Conservation (phyloP, 139 green algal species). For the Closterium sp. region DNA sequence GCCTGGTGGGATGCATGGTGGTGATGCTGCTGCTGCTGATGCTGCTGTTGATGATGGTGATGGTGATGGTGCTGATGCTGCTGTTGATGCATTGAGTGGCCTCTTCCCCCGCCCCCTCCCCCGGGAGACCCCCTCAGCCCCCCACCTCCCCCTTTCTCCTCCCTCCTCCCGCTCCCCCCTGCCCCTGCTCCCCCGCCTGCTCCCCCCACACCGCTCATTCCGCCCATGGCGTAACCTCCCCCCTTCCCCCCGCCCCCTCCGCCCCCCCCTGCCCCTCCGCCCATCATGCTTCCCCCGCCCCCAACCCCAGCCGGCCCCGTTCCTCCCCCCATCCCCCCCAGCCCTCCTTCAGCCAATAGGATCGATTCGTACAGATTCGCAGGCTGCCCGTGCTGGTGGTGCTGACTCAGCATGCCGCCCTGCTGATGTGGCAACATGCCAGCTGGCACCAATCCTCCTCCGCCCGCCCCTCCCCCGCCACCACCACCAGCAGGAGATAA, state of each 20-base stretch:
- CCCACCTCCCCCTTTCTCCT: neutral
- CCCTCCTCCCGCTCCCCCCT: neutral
- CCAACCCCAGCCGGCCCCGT: neutral
- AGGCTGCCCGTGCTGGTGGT: neutral
- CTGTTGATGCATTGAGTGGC: neutral
- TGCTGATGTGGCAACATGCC: neutral
- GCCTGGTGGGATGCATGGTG: conserved; percentile 5
- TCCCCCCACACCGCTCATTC: neutral
- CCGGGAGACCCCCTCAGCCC: neutral
- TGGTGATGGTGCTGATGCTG: conserved; percentile 23
- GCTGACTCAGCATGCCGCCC: neutral
- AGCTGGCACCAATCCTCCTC: neutral
- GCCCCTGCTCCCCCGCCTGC: neutral
- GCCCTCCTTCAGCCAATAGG: neutral
- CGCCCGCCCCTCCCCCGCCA: too few relatives aligned
- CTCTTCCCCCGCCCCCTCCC: neutral
- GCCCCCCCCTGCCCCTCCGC: neutral
- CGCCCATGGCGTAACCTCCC: neutral
- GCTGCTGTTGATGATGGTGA: conserved; percentile 33
- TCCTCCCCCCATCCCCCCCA: neutral
- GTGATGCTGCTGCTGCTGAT: conserved; percentile 43
- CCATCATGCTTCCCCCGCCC: neutral
- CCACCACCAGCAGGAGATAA: neutral
- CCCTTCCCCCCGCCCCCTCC: neutral
- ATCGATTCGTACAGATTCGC: neutral